Evolutionary conservation across 805 yeast genomes (phyloP).

Genomic region (Phaffomyces antillensis): DNA sequence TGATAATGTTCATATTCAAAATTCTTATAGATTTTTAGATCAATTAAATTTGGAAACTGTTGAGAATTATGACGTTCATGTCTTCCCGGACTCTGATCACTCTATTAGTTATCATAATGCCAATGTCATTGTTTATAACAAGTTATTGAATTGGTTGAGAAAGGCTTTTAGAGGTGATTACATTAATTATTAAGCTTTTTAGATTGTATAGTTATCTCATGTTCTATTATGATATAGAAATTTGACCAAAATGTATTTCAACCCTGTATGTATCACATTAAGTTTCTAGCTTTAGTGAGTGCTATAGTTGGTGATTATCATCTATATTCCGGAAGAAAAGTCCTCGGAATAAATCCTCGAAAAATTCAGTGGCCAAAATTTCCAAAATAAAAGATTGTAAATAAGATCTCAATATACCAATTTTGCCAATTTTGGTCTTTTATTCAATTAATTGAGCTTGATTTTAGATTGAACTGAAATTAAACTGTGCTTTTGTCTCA

Average conservation of each 20-base stretch:
- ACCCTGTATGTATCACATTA: too few species aligned
- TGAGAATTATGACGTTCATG: slow-evolving; percentile 77
- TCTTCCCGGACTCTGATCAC: slow-evolving; percentile 81
- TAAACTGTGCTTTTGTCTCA: too few species aligned
- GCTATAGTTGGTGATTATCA: too few species aligned
- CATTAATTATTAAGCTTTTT: slow-evolving; percentile 2
- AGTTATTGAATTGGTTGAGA: slow-evolving; percentile 55
- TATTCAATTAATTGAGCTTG: background rate
- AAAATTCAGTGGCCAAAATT: slow-evolving; percentile 6
- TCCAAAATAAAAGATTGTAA: background rate
- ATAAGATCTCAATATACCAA: background rate
- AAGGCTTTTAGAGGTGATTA: slow-evolving; percentile 49
- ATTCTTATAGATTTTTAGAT: slow-evolving; percentile 74
- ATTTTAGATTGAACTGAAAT: too few species aligned
- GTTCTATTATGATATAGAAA: too few species aligned
- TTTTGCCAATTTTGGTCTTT: background rate
- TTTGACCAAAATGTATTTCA: too few species aligned
- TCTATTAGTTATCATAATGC: slow-evolving; percentile 69
- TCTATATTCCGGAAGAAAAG: background rate
- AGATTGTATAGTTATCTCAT: too few species aligned
- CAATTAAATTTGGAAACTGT: slow-evolving; percentile 59
- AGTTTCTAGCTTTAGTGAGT: too few species aligned
- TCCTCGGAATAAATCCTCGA: background rate
- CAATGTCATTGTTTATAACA: slow-evolving; percentile 59
- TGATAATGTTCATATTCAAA: slow-evolving; percentile 95